Evolutionary conservation across 148 eudicot genomes (phyloP).

Genomic region (Amaranthus hypochondriacus): DNA sequence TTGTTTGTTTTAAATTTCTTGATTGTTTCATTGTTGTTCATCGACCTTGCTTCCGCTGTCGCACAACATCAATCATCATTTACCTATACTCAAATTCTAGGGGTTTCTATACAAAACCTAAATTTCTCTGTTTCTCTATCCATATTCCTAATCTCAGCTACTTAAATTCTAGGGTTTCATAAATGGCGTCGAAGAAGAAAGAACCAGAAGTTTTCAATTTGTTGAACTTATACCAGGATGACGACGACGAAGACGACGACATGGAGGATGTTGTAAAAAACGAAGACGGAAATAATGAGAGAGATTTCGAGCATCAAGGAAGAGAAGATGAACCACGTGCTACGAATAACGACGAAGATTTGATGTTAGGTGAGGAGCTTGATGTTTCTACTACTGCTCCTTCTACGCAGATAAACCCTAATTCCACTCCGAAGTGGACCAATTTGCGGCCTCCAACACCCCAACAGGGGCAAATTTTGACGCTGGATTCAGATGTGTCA

Average conservation of each 20-base stretch:
- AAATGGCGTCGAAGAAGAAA: slow-evolving; percentile 51
- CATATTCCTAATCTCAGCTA: neutral
- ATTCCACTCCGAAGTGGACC: slow-evolving; percentile 25
- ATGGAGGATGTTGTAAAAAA: slow-evolving; percentile 41
- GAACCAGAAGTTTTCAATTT: slow-evolving; percentile 65
- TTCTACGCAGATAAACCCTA: neutral
- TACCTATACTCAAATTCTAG: too few relatives aligned
- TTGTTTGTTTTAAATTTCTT: too few relatives aligned
- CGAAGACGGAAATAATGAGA: slow-evolving; percentile 9
- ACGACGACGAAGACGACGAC: slow-evolving; percentile 61
- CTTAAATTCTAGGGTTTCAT: slow-evolving; percentile 15
- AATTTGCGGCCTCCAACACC: slow-evolving; percentile 39
- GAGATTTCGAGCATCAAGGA: slow-evolving; percentile 13
- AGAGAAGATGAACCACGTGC: neutral
- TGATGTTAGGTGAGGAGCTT: slow-evolving; percentile 11
- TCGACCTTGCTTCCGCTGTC: too few relatives aligned
- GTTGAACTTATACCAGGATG: slow-evolving; percentile 52
- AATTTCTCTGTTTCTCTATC: too few relatives aligned
- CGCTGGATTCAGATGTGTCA: slow-evolving; percentile 17
- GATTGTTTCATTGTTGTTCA: too few relatives aligned
- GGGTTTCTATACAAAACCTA: slow-evolving; percentile 2
- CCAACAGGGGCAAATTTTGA: slow-evolving; percentile 15
- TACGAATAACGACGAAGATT: slow-evolving; percentile 18
- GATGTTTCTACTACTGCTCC: neutral
- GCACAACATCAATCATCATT: too few relatives aligned